Conservation (phyloP, 2,329 filamentous ascomycete species). For the Aspergillus puulaauensis region DNA sequence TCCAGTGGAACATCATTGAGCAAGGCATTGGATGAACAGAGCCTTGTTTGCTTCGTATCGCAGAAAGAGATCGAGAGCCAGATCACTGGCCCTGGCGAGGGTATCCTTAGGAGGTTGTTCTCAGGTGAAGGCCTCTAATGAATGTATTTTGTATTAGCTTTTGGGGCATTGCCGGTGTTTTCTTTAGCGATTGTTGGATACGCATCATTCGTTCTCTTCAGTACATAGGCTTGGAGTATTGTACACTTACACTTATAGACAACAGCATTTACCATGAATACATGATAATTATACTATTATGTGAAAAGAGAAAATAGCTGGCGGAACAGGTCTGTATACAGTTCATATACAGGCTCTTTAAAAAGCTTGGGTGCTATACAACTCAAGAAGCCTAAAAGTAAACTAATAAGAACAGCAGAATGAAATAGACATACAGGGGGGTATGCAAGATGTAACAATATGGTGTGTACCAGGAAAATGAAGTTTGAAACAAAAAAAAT, state of each 20-base stretch:
- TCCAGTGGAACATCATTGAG: slow-evolving; percentile 55
- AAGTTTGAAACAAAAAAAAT: neutral
- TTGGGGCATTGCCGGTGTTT: slow-evolving; percentile 2
- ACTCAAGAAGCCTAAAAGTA: slow-evolving; percentile 7
- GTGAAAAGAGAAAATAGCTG: neutral
- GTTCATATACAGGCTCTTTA: neutral
- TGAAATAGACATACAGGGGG: slow-evolving; percentile 26
- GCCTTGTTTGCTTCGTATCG: slow-evolving; percentile 75
- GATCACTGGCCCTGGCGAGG: slow-evolving; percentile 57
- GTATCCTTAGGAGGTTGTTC: slow-evolving; percentile 44
- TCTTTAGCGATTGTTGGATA: slow-evolving; percentile 5
- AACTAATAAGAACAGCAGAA: slow-evolving; percentile 5
- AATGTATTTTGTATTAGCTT: neutral
- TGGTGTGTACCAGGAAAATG: slow-evolving; percentile 13
- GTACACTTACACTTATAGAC: neutral
- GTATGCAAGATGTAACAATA: slow-evolving; percentile 16
- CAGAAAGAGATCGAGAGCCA: slow-evolving; percentile 74
- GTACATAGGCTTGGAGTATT: neutral
- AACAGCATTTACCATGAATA: slow-evolving; percentile 1
- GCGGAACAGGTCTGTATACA: neutral
- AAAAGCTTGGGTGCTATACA: slow-evolving; percentile 6
- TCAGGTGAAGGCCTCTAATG: slow-evolving; percentile 35
- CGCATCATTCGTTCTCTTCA: neutral
- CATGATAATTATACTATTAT: neutral
- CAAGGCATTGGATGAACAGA: slow-evolving; percentile 68